Percentiles rank a stretch among this genome's conserved stretches.
These are phyloP conservation scores for Diaporthe citriasiana DNA, from an alignment of 2,329 filamentous ascomycete species.

Conservation along the genomic window DNA sequence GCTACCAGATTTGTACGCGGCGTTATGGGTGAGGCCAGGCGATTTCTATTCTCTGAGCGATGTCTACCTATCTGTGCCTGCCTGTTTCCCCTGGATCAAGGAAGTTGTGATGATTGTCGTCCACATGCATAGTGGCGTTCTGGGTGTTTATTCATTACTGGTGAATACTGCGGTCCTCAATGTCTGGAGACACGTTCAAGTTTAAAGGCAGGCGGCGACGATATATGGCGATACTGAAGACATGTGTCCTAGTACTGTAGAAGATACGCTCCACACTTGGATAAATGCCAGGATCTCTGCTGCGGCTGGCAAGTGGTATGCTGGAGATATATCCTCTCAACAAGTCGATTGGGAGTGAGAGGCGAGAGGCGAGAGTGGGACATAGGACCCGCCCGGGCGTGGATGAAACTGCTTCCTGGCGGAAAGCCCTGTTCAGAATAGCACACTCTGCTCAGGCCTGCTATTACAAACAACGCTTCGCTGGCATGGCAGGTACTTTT, in stretches of 20 bases:
- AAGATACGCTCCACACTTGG: not conserved
- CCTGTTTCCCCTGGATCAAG: not conserved
- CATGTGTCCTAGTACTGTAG: not conserved
- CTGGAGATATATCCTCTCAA: not conserved
- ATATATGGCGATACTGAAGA: not conserved
- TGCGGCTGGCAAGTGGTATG: not conserved
- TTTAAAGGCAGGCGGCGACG: not conserved
- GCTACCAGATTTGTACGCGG: slow-evolving; percentile 15
- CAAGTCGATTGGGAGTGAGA: not conserved
- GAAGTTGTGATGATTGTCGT: not conserved
- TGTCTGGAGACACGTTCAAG: not conserved
- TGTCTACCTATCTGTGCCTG: not conserved
- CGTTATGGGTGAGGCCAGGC: not conserved
- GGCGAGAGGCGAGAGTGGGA: not conserved
- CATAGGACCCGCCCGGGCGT: no score
- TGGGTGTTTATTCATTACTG: not conserved
- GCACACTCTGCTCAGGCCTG: not conserved
- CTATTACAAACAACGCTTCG: no score
- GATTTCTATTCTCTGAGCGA: not conserved
- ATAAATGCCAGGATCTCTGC: no score
- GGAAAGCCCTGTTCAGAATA: not conserved
- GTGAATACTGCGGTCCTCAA: not conserved
- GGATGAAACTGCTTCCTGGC: not conserved
- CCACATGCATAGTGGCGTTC: not conserved
- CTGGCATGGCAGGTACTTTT: not conserved